Evolutionary conservation across 768 basidiomycete genomes (phyloP), one percentile per base, ranked within the genome.

Genomic region (Rickenella mellea): DNA sequence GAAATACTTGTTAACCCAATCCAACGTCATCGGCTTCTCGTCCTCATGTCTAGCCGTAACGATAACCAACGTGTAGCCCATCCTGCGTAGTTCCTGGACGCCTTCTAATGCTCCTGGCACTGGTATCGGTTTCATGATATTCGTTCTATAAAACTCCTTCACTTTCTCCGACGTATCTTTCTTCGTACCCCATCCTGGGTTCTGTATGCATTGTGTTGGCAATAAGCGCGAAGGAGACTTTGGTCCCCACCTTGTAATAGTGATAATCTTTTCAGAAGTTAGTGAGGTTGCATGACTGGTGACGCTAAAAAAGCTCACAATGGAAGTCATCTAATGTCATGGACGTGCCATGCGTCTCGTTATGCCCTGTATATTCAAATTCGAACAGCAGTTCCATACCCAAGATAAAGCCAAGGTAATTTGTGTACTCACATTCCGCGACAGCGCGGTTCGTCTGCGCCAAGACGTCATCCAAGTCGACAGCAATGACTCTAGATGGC

Each of bases 381-480:
- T 22, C 25, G 19, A 7, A 2, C 20, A 14, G 6, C 25, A n/a
- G 19, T 11, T 6, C 22, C n/a, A n/a, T n/a, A n/a, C n/a, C 12
- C n/a, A 12, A 44, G 26, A 11, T 22, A 27, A 20, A 17, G n/a
- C 19, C 19, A 12, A 33, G 20, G 2, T 25, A 27, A 14, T 15
- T 26, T 28, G 30, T 14, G 26, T 9, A 55, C 75, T 52, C 55
- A 81, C 83, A 85, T 27, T 73, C 52, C 12, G 73, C 70, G 15
- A 83, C 66, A 19, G 60, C 58, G 28, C 59, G 46, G 55, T 83
- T 85, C n/a, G 80, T 84, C 53, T 70, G 56, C 46, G 74, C 65
- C 43, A 83, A 60, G 27, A 83, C 81, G 60, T 83, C 82, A 46
- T 83, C 80, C 42, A 83, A 51, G 57, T 83, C 81, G 29, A 81